Evolutionary conservation across 192 early-diverging fungal genomes (phyloP), one percentile per base, ranked within the genome.

Genomic region (Podila verticillata): DNA sequence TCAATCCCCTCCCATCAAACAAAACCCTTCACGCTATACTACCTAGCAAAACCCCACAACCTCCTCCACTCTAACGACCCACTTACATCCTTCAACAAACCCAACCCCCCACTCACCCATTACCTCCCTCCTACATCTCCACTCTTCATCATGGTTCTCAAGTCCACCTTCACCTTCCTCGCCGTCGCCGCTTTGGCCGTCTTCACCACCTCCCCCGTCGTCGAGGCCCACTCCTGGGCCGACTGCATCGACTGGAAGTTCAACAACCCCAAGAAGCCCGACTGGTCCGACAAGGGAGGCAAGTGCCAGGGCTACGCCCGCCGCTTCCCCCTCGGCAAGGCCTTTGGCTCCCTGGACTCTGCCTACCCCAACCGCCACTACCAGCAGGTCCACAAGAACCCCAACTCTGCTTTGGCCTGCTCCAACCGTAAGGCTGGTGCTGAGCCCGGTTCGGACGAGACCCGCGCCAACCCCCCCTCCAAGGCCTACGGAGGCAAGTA

Each of bases 171-270:
- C 75, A 54, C 69, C 15, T 24, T 67, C 51, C 48, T 79, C 60
- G 59, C 66, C 39, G 49, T 79, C 47, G 75, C 75, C 65, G 24
- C 75, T 57, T 67, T 79, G 75, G 75, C 75, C 34, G 29, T 72
- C 44, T 67, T 79, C 75, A 39, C 68, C 62, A 28, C 68, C 24
- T 32, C 51, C 34, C 35, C 75, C 26, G 65, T 62, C 24, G 69
- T 64, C 63, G 75, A 79, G 75, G 75, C 75, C 26, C 75, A 79
- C 69, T 79, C 75, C 60, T 79, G 75, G 75, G 65, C 54, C 24
- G 75, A 72, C 22, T 79, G 75, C 69, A 29, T 79, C 36, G 75
- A 79, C 75, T 79, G 75, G 75, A 78, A 78, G 74, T 70, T 70
- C 66, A 70, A 70, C 5, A 70, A 66, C 56, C 8, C 39, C 62